phyloP scores from a whole-genome alignment of 371 early-diverging fungal species.

The Synchytrium microbalum region DNA sequence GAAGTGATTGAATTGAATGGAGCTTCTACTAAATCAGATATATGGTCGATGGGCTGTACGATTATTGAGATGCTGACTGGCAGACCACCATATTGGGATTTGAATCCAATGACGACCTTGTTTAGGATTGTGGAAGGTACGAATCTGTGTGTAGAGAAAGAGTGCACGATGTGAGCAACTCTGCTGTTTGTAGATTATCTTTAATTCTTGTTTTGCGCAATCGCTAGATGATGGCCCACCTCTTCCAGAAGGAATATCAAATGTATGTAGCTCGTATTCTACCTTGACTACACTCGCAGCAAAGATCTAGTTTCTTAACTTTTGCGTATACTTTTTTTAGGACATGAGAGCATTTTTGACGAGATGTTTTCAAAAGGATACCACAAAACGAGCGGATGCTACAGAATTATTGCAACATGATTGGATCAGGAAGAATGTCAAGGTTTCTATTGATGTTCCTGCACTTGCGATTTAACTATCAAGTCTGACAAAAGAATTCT shows the following conservation, averaged over 20 bases:
- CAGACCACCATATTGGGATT: slow-evolving; percentile 56
- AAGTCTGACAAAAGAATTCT: too few species aligned
- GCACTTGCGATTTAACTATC: not conserved
- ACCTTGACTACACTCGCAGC: not conserved
- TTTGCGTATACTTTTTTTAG: slow-evolving; percentile 1
- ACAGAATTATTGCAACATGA: slow-evolving; percentile 52
- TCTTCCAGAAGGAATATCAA: slow-evolving; percentile 71
- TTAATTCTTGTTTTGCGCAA: not conserved
- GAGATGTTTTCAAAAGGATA: slow-evolving; percentile 76
- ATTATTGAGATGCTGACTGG: slow-evolving; percentile 8
- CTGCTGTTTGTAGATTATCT: too few species aligned
- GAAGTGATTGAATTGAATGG: slow-evolving; percentile 68
- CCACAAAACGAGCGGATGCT: slow-evolving; percentile 61
- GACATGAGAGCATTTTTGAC: slow-evolving; percentile 64
- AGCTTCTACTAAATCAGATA: slow-evolving; percentile 73
- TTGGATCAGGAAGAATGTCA: slow-evolving; percentile 50
- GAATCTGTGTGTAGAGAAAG: slow-evolving; percentile 21
- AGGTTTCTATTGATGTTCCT: slow-evolving; percentile 11
- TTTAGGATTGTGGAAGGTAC: slow-evolving; percentile 88
- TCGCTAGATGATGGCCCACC: slow-evolving; percentile 43
- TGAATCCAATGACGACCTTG: slow-evolving; percentile 85
- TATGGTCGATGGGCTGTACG: slow-evolving; percentile 47
- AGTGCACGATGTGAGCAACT: slow-evolving; percentile 1
- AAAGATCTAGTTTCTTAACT: too few species aligned
- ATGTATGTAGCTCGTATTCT: slow-evolving; percentile 21